Base-by-base conservation (phyloP, 345 rosid genomes). In the Eucalyptus coolabah region DNA sequence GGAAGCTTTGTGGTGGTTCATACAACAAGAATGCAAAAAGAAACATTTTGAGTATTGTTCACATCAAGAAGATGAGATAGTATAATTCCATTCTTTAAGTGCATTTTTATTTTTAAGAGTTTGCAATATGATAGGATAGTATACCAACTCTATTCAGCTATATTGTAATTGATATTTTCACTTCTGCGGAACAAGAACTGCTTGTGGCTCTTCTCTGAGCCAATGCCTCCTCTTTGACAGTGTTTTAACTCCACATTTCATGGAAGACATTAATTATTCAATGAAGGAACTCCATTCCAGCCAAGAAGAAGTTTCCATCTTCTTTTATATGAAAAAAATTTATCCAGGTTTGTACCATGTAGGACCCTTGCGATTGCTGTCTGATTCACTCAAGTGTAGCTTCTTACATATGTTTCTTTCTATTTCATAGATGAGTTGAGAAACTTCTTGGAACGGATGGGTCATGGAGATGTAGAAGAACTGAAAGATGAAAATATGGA, bases 401-500 rank as follows among this genome's bases (percentile, higher is more conserved):
- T 45, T 6, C 30, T 89, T 34, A 50, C 86, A 23, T 5, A 56
- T n/a, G 49, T 89, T 83, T 67, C 59, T 53, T 59, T 81, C 90
- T 23, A 87, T 89, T 65, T 87, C 65, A 89, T 89, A 98, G 99
- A 98, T 92, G 99, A 96, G 90, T 98, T 98, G 99, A 95, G 95
- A 90, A 98, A 96, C 93, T 98, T 96, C 92, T 91, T 94, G 93
- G 98, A 98, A 93, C 94, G 99, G 30, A 93, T 95, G 97, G 97
- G 95, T 63, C 93, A 92, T 90, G 96, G 93, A 80, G 92, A 91
- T 91, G 86, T 92, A 85, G 95, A 96, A 86, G 93, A 87, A 87
- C 86, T 93, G 28, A 94, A 93, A 87, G 92, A 89, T 87, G 95
- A 94, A 51, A 93, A 89, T 86, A 92, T 88, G 93, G 94, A 92